Evolutionary conservation across 208 protist genomes (phyloP).

Genomic region (Perkinsela sp.): DNA sequence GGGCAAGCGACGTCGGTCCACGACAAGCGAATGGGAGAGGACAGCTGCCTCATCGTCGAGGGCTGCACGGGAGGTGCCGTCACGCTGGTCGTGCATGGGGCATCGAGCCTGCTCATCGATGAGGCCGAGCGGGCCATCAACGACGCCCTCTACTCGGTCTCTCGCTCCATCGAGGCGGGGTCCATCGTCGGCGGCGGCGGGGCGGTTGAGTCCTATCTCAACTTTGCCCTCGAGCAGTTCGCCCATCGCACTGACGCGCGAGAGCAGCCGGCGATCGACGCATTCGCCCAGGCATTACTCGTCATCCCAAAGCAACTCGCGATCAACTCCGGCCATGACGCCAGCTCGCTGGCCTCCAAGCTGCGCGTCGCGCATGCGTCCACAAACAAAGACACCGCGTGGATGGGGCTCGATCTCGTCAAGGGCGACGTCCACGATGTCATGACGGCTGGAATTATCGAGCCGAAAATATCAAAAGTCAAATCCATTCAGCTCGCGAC

Average conservation of each 20-base stretch:
- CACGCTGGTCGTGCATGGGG: constrained; percentile 92
- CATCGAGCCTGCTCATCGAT: constrained; percentile 85
- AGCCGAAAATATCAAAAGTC: constrained; percentile 93
- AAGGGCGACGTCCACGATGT: constrained; percentile 83
- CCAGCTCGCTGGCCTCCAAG: constrained; percentile 89
- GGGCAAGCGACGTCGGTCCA: constrained; percentile 75
- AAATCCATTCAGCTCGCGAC: constrained; percentile 97
- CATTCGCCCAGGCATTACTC: constrained; percentile 90
- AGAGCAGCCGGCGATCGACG: constrained; percentile 92
- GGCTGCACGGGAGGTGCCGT: constrained; percentile 28
- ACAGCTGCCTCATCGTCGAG: constrained; percentile 82
- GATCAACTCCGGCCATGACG: constrained; percentile 90
- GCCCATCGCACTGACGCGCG: constrained; percentile 78
- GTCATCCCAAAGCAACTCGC: constrained; percentile 95
- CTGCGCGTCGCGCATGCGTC: constrained; percentile 81
- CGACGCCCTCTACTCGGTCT: constrained; percentile 94
- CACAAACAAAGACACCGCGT: constrained; percentile 37
- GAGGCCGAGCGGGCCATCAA: constrained; percentile 93
- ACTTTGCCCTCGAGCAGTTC: constrained; percentile 91
- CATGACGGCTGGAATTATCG: constrained; percentile 84
- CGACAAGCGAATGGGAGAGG: constrained; percentile 85
- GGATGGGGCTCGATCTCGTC: constrained; percentile 78
- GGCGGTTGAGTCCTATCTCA: constrained; percentile 88
- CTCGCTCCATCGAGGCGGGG: constrained; percentile 85
- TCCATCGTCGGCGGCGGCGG: constrained; percentile 90